These are phyloP conservation scores for Cryphonectria radicalis DNA, from an alignment of 2,329 filamentous ascomycete genomes.

Conservation along the genomic window DNA sequence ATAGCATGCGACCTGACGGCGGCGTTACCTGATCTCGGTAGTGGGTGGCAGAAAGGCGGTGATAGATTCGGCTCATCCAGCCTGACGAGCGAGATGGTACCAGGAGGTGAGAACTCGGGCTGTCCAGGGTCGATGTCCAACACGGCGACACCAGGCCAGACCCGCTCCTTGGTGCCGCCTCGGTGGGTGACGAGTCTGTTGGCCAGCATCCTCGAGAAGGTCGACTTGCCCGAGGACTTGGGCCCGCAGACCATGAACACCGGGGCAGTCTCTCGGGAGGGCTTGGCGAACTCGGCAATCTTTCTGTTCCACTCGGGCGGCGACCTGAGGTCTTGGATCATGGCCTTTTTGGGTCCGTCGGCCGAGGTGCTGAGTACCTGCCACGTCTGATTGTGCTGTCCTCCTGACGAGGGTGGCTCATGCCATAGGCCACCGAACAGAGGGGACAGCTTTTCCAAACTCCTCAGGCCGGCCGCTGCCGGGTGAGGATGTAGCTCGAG, in stretches of 20 bases:
- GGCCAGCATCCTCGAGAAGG: slow-evolving; percentile 67
- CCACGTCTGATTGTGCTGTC: slow-evolving; percentile 15
- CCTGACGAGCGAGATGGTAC: slow-evolving; percentile 69
- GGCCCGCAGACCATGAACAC: slow-evolving; percentile 68
- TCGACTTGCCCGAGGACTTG: slow-evolving; percentile 77
- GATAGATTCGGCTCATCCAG: slow-evolving; percentile 66
- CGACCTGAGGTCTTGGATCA: slow-evolving; percentile 59
- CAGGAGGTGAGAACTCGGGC: slow-evolving; percentile 73
- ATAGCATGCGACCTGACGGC: slow-evolving; percentile 68
- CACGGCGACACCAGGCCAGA: slow-evolving; percentile 52
- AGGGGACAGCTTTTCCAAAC: slow-evolving; percentile 65
- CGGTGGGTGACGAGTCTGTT: slow-evolving; percentile 67
- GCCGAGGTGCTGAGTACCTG: slow-evolving; percentile 51
- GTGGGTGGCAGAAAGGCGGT: slow-evolving; percentile 67
- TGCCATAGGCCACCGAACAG: slow-evolving; percentile 72
- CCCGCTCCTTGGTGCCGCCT: slow-evolving; percentile 33
- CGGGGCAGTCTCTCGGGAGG: slow-evolving; percentile 40
- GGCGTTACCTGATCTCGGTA: slow-evolving; percentile 42
- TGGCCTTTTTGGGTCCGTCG: slow-evolving; percentile 53
- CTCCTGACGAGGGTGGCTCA: slow-evolving; percentile 36
- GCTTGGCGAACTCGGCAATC: slow-evolving; percentile 50
- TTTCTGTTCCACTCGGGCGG: slow-evolving; percentile 66
- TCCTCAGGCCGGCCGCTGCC: slow-evolving; percentile 51
- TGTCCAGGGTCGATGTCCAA: slow-evolving; percentile 80
- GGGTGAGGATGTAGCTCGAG: slow-evolving; percentile 63